Percentiles rank a stretch among this genome's conserved stretches.
These are phyloP conservation scores for Ophiostoma australiae DNA, from an alignment of 2,329 filamentous ascomycete genomes.

Conservation along the genomic window DNA sequence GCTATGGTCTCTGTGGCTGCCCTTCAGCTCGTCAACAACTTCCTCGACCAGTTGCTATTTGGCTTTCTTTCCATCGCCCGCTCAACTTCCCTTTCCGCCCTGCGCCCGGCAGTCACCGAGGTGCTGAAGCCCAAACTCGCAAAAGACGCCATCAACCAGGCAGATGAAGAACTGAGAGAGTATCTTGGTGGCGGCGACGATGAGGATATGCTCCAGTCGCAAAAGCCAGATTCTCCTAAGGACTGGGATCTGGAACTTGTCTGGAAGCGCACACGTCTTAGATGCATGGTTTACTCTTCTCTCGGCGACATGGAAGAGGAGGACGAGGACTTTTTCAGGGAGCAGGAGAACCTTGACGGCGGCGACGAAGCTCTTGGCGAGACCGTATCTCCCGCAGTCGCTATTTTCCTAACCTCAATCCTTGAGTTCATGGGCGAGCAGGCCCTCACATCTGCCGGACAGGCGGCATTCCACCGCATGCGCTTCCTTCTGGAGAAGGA, in stretches of 20 bases:
- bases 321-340: constrained; percentile 84
- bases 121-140: constrained; percentile 87
- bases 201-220: constrained; percentile 60
- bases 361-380: constrained; percentile 56
- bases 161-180: constrained; percentile 58
- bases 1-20: constrained; percentile 69
- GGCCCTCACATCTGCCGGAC: constrained; percentile 77
- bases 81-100: constrained; percentile 67
- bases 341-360: constrained; percentile 67
- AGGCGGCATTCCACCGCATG: constrained; percentile 71
- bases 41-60: constrained; percentile 89
- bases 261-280: constrained; percentile 87
- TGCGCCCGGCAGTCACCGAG: constrained; percentile 78
- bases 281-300: constrained; percentile 98
- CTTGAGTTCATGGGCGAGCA: constrained; percentile 92
- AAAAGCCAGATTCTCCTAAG: constrained; percentile 46
- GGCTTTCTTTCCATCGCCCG: constrained; percentile 77
- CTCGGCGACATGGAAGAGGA: constrained; percentile 96
- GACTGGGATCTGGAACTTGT: constrained; percentile 88
- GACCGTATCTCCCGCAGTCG: constrained; percentile 79
- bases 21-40: constrained; percentile 76
- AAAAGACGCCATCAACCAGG: constrained; percentile 50
- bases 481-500: constrained; percentile 55
- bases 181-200: constrained; percentile 77
- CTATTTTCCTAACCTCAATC: constrained; percentile 93